phyloP scores from a whole-genome alignment of 345 rosid genomes.

The Salix koriyanagi region DNA sequence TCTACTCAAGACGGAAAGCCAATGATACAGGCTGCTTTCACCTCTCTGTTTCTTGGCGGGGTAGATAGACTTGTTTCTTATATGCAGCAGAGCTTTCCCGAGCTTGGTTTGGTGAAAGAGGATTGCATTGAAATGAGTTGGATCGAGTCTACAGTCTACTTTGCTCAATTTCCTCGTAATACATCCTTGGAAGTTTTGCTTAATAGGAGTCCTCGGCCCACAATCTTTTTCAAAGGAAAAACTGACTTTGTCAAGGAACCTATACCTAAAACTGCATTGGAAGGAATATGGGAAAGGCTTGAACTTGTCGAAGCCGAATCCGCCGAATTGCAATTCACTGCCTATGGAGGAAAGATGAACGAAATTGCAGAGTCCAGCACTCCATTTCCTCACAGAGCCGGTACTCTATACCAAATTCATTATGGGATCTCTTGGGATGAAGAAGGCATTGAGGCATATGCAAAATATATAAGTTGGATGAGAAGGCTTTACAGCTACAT shows the following conservation, averaged over 20 bases:
- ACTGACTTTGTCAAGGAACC: conserved; percentile 1
- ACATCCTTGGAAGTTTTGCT: not conserved
- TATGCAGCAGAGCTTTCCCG: not conserved
- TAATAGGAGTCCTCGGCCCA: not conserved
- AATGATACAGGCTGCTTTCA: not conserved
- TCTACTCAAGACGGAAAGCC: not conserved
- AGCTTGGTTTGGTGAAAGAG: not conserved
- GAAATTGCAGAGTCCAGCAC: conserved; percentile 6
- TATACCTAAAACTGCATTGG: not conserved
- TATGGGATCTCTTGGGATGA: conserved; percentile 3
- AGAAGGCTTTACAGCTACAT: conserved; percentile 7
- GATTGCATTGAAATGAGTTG: conserved; percentile 8
- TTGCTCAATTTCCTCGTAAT: not conserved
- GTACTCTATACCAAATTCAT: not conserved
- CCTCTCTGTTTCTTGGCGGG: not conserved
- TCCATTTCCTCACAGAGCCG: not conserved
- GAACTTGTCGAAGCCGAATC: not conserved
- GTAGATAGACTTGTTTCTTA: not conserved
- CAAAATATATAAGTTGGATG: conserved; percentile 4
- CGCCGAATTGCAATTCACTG: not conserved
- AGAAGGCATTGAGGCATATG: not conserved
- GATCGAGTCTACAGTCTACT: not conserved
- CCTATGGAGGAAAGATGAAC: conserved; percentile 20
- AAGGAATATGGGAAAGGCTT: not conserved
- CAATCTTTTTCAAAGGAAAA: not conserved